Evolutionary conservation across 2,329 filamentous ascomycete genomes (phyloP).

Genomic region (Fusarium beomiforme): DNA sequence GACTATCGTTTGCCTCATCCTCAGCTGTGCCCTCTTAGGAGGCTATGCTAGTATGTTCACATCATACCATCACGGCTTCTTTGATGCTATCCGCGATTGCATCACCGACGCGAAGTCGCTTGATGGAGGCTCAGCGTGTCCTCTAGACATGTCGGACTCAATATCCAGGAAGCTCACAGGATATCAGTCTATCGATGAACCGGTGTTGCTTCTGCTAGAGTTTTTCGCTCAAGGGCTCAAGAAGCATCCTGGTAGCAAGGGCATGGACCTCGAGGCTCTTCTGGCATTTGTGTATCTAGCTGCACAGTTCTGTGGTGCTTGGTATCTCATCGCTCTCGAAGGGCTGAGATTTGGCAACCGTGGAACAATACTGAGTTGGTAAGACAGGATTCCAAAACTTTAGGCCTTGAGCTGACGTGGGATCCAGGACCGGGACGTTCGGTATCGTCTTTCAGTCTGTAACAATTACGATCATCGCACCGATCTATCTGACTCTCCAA

Average conservation of each 20-base stretch:
- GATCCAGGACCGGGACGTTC: conserved; percentile 29
- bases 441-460: conserved; percentile 31
- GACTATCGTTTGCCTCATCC: conserved; percentile 7
- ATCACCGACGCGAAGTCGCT: background rate
- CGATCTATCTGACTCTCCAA: conserved; percentile 31
- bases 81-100: conserved; percentile 25
- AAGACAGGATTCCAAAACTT: background rate
- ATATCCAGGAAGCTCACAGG: background rate
- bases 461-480: conserved; percentile 35
- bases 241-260: background rate
- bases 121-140: background rate
- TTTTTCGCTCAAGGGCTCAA: conserved; percentile 34
- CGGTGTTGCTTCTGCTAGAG: conserved; percentile 24
- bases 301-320: conserved; percentile 35
- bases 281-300: conserved; percentile 33
- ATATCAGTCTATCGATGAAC: background rate
- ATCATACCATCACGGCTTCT: conserved; percentile 25
- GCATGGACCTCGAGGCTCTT: conserved; percentile 21
- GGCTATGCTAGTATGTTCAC: conserved; percentile 34
- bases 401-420: background rate
- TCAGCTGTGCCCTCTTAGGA: conserved; percentile 28
- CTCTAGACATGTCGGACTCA: conserved; percentile 19
- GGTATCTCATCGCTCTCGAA: conserved; percentile 32
- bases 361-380: conserved; percentile 29
- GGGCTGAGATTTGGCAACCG: conserved; percentile 26